Conservation (phyloP, 306 rosid species). For the Quercus rubra region DNA sequence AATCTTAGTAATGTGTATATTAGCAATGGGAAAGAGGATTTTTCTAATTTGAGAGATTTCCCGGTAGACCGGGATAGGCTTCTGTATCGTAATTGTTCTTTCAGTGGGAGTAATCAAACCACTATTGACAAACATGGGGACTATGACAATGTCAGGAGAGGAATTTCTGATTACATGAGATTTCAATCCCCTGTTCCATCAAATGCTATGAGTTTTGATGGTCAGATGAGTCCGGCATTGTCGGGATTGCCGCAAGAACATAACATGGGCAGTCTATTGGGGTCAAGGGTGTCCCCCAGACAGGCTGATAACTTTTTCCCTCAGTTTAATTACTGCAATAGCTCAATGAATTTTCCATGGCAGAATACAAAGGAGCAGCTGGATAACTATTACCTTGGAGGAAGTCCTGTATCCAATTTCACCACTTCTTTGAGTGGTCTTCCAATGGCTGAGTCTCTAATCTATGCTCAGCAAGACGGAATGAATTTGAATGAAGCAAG, state of each 20-base stretch:
- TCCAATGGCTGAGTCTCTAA: constrained; percentile 22
- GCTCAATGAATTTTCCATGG: constrained; percentile 28
- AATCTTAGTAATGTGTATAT: constrained; percentile 37
- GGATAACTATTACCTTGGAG: constrained; percentile 20
- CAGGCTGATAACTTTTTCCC: constrained; percentile 10
- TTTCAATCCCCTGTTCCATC: constrained; percentile 21
- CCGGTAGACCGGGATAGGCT: constrained; percentile 8
- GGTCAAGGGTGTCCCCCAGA: constrained; percentile 9
- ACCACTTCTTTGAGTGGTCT: constrained; percentile 23
- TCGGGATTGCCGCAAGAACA: constrained; percentile 19
- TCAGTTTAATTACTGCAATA: constrained; percentile 24
- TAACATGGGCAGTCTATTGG: constrained; percentile 20
- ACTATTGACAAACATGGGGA: constrained; percentile 9
- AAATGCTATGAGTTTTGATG: constrained; percentile 9
- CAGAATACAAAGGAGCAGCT: constrained; percentile 21
- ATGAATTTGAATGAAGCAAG: constrained; percentile 26
- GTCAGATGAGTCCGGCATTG: constrained; percentile 23
- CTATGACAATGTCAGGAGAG: constrained; percentile 20
- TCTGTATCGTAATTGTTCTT: constrained; percentile 9
- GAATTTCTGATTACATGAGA: constrained; percentile 12
- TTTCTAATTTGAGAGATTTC: constrained; percentile 15
- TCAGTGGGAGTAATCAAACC: constrained; percentile 23
- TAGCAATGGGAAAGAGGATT: constrained; percentile 23
- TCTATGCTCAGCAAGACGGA: constrained; percentile 19
- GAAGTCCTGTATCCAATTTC: constrained; percentile 9